Evolutionary conservation across 345 rosid genomes (phyloP).

Genomic region (Microcos paniculata): DNA sequence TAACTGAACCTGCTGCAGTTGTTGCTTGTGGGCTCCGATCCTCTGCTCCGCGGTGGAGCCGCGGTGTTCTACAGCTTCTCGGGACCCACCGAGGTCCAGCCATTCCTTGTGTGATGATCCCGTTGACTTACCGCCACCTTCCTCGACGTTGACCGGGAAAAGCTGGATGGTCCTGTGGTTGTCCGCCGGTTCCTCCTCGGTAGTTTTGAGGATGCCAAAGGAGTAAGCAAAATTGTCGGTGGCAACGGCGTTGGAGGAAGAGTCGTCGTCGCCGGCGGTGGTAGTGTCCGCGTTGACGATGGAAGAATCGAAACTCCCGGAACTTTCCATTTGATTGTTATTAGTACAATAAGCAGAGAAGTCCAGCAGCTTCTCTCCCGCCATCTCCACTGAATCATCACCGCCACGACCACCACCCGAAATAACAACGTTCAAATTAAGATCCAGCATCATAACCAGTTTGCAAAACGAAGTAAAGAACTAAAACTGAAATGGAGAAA

Average conservation of each 20-base stretch:
- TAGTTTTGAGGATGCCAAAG: conserved; percentile 32
- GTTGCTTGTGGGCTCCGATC: conserved; percentile 23
- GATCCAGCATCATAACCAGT: conserved; percentile 42
- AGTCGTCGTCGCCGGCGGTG: conserved; percentile 30
- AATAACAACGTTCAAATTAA: conserved; percentile 35
- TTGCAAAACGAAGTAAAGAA: not conserved
- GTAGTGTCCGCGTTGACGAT: conserved; percentile 29
- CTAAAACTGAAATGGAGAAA: not conserved
- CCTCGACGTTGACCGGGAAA: conserved; percentile 33
- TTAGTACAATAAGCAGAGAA: not conserved
- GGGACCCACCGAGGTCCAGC: conserved; percentile 35
- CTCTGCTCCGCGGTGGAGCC: conserved; percentile 21
- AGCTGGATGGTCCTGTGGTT: conserved; percentile 37
- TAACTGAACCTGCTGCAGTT: conserved; percentile 22
- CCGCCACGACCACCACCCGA: not conserved
- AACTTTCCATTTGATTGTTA: conserved; percentile 30
- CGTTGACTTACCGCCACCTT: conserved; percentile 3
- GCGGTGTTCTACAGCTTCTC: conserved; percentile 7
- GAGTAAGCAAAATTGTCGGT: conserved; percentile 19
- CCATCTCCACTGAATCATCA: conserved; percentile 8
- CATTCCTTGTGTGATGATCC: conserved; percentile 18
- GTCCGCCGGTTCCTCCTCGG: not conserved
- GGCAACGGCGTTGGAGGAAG: conserved; percentile 29
- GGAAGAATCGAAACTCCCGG: conserved; percentile 41
- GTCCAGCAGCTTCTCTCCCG: conserved; percentile 18